phyloP scores from a whole-genome alignment of 1,139 yeast species.

The Geotrichum macrosporum region DNA sequence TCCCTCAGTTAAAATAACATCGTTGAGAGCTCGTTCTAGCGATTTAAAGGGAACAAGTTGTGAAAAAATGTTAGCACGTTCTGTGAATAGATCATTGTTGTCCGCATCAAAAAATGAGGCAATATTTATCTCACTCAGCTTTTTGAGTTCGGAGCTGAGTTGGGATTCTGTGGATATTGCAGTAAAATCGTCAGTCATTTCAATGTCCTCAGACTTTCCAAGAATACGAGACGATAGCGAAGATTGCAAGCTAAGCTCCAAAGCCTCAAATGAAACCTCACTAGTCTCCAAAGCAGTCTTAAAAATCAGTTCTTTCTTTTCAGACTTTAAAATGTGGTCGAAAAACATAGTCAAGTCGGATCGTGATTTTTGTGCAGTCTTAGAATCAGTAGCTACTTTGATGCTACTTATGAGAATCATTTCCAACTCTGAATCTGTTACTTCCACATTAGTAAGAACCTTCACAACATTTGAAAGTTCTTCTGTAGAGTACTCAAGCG shows the following conservation, averaged over 20 bases:
- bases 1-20: slow-evolving; percentile 13
- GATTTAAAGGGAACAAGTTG: slow-evolving; percentile 30
- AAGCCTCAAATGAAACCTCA: slow-evolving; percentile 46
- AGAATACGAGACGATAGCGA: slow-evolving; percentile 41
- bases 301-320: slow-evolving; percentile 43
- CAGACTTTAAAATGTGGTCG: slow-evolving; percentile 38
- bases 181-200: slow-evolving; percentile 3
- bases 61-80: slow-evolving; percentile 43
- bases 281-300: slow-evolving; percentile 41
- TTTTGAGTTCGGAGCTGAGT: slow-evolving; percentile 9
- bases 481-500: slow-evolving; percentile 27
- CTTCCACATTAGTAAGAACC: slow-evolving; percentile 28
- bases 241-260: slow-evolving; percentile 67
- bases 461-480: slow-evolving; percentile 29
- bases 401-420: slow-evolving; percentile 18
- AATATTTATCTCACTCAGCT: slow-evolving; percentile 9
- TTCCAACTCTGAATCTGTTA: slow-evolving; percentile 25
- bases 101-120: slow-evolving; percentile 43
- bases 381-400: slow-evolving; percentile 12
- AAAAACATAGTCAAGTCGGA: slow-evolving; percentile 25
- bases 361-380: slow-evolving; percentile 6
- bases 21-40: slow-evolving; percentile 4
- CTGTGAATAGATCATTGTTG: slow-evolving; percentile 45
- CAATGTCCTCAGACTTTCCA: slow-evolving; percentile 8
- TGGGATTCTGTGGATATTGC: slow-evolving; percentile 11